phyloP scores from a whole-genome alignment of 805 yeast species.

The Wickerhamiella parazyma region DNA sequence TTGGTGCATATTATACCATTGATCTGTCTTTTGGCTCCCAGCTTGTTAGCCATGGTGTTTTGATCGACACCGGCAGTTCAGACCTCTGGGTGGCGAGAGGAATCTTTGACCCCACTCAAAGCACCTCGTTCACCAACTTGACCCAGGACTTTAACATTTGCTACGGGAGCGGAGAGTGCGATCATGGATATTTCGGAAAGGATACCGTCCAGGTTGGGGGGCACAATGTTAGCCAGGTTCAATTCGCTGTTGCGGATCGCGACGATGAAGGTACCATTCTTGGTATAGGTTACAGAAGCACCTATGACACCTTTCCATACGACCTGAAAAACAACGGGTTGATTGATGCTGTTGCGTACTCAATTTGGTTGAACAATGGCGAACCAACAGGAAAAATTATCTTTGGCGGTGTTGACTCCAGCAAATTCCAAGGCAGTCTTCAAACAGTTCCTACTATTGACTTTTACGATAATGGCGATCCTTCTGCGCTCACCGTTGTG shows the following conservation, averaged over 20 bases:
- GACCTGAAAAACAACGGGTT: constrained; percentile 23
- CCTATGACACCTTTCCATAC: constrained; percentile 30
- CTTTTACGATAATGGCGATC: no score
- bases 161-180: constrained; percentile 34
- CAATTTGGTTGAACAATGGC: constrained; percentile 26
- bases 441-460: constrained; percentile 21
- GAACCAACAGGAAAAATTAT: constrained; percentile 20
- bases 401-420: constrained; percentile 42
- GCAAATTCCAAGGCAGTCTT: constrained; percentile 33
- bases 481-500: no score
- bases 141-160: constrained; percentile 16
- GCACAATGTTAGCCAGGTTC: constrained; percentile 31
- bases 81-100: not conserved
- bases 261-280: no score
- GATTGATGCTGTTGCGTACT: constrained; percentile 27
- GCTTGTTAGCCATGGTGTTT: not conserved
- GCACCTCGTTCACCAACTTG: constrained; percentile 11
- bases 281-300: not conserved
- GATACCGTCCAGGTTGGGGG: constrained; percentile 43
- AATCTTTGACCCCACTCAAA: constrained; percentile 21
- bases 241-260: constrained; percentile 66
- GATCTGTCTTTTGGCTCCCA: not conserved
- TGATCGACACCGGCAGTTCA: constrained; percentile 3
- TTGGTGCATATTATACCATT: not conserved
- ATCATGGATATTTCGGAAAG: constrained; percentile 32